Percentiles rank a stretch among this genome's conserved stretches.
Conservation (phyloP, 768 basidiomycete species). For the Lentinus brumalis region DNA sequence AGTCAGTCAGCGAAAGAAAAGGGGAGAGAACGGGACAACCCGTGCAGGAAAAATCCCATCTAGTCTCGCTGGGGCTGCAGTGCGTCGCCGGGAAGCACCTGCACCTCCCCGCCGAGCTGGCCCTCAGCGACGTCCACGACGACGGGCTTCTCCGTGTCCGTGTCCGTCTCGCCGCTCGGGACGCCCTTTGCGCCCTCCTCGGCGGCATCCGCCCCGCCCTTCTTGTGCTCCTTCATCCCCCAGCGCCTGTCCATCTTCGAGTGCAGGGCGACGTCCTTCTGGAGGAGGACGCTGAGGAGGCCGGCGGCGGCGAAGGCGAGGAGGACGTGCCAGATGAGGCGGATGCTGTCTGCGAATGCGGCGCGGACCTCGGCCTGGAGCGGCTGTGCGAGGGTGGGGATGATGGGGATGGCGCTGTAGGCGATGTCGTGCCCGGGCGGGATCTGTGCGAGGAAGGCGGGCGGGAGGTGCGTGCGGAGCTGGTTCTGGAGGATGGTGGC, state of each 20-base stretch:
- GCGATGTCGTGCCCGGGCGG: conserved; percentile 27
- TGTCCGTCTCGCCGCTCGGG: neutral
- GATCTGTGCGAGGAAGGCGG: conserved; percentile 28
- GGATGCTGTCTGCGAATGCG: conserved; percentile 34
- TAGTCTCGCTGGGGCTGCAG: no score
- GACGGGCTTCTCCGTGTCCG: neutral
- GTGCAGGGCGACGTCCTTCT: conserved; percentile 33
- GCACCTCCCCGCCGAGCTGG: neutral
- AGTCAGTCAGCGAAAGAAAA: no score
- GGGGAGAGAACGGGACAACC: no score
- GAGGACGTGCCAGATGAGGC: conserved; percentile 36
- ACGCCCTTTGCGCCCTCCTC: neutral
- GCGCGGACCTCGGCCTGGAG: conserved; percentile 28
- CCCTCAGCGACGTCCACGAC: neutral
- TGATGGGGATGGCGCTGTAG: conserved; percentile 35
- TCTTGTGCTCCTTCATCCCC: conserved; percentile 9
- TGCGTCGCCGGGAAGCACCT: neutral
- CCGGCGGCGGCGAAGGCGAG: conserved; percentile 34
- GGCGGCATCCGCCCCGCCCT: neutral
- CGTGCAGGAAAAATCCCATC: no score
- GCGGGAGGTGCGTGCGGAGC: conserved; percentile 34
- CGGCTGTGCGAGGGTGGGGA: conserved; percentile 25
- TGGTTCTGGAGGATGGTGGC: conserved; percentile 41
- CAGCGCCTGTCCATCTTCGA: conserved; percentile 30
- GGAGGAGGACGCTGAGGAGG: conserved; percentile 25